Evolutionary conservation across 306 rosid genomes (phyloP).

Genomic region (Alnus glutinosa): DNA sequence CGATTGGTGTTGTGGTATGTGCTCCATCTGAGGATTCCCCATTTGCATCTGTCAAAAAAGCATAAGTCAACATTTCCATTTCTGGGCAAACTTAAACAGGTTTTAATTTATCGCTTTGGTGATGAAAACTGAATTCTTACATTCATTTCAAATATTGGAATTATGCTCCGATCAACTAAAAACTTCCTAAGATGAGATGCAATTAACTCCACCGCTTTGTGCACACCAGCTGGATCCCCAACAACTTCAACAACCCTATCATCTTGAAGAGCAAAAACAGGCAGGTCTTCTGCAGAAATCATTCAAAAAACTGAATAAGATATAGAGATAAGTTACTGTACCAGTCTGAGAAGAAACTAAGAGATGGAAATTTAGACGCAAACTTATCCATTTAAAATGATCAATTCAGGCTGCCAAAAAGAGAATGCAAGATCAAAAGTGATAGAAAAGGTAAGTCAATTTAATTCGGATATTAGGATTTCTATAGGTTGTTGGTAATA

Average conservation of each 20-base stretch:
- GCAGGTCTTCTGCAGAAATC: conserved; percentile 80
- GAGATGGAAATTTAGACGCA: background rate
- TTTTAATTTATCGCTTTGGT: conserved; percentile 2
- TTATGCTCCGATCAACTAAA: conserved; percentile 85
- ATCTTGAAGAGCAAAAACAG: conserved; percentile 90
- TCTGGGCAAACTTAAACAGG: conserved; percentile 7
- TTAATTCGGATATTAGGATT: background rate
- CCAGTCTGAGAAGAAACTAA: conserved; percentile 29
- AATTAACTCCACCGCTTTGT: conserved; percentile 84
- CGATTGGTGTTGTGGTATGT: conserved; percentile 75
- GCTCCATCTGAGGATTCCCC: conserved; percentile 66
- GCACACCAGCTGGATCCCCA: conserved; percentile 84
- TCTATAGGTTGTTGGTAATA: background rate
- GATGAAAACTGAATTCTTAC: conserved; percentile 44
- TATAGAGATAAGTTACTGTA: conserved; percentile 6
- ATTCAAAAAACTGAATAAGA: conserved; percentile 22
- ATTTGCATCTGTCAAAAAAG: conserved; percentile 75
- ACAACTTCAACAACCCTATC: conserved; percentile 94
- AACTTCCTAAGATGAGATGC: conserved; percentile 93
- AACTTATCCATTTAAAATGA: background rate
- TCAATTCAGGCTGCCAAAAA: background rate
- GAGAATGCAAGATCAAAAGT: background rate
- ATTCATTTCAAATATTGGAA: conserved; percentile 82
- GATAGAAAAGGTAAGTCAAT: background rate
- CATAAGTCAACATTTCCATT: conserved; percentile 12